phyloP scores from a whole-genome alignment of 2,329 filamentous ascomycete genomes.

The Rhinocladiella similis region DNA sequence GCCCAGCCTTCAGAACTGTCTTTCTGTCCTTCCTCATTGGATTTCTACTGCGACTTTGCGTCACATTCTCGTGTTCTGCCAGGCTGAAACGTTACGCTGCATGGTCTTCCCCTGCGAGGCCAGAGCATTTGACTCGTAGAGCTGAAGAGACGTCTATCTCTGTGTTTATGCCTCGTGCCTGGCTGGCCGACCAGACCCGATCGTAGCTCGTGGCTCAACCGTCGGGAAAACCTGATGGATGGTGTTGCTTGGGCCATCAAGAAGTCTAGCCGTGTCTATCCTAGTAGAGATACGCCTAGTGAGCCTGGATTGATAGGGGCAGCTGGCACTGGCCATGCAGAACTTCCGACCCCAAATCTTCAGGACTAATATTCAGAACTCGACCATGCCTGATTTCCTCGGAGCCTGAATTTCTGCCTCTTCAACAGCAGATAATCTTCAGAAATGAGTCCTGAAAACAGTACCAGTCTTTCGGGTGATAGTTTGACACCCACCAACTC shows the following conservation, averaged over 20 bases:
- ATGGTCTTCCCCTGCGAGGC: background rate
- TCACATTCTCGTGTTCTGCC: constrained; percentile 15
- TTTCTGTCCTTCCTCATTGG: background rate
- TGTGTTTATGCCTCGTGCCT: constrained; percentile 22
- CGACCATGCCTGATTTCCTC: background rate
- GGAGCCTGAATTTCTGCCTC: constrained; percentile 1
- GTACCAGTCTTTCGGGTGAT: constrained; percentile 5
- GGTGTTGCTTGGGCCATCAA: background rate
- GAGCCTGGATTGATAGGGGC: background rate
- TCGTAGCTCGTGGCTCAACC: constrained; percentile 9
- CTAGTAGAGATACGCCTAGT: background rate
- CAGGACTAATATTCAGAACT: background rate
- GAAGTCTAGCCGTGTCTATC: background rate
- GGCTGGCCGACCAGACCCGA: constrained; percentile 24
- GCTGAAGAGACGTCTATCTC: background rate
- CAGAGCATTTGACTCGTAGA: background rate
- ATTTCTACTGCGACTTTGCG: constrained; percentile 1
- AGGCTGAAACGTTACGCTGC: constrained; percentile 24
- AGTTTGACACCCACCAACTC: constrained; percentile 10
- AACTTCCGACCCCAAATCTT: background rate
- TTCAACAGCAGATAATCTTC: background rate
- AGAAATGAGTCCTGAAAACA: constrained; percentile 16
- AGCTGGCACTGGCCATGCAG: background rate
- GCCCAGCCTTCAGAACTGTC: background rate
- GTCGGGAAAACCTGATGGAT: too few relatives aligned